A percentile compares a stretch with the other conserved stretches of the same genome.
These are phyloP conservation scores for Fomitopsis serialis DNA, from an alignment of 768 basidiomycete species.

Conservation along the genomic window DNA sequence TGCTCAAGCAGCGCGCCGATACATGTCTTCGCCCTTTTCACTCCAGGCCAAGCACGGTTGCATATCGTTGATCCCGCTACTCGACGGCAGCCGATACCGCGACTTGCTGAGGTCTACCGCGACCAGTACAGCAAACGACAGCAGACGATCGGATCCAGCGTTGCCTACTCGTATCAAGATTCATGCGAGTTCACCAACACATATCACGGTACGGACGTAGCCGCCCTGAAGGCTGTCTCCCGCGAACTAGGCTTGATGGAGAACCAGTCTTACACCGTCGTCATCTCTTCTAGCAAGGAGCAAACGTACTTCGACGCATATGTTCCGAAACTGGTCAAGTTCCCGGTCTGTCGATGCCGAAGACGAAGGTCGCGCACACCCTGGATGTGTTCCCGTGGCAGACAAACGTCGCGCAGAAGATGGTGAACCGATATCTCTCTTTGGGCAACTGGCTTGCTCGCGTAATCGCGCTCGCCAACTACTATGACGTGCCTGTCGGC, in stretches of 20 bases:
- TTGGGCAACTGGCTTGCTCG: slow-evolving; percentile 78
- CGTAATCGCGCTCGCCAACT: slow-evolving; percentile 73
- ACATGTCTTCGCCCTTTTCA: slow-evolving; percentile 86
- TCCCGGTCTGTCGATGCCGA: slow-evolving; percentile 89
- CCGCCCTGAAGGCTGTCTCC: slow-evolving; percentile 82
- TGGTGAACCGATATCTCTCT: slow-evolving; percentile 78
- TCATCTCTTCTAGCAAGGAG: slow-evolving; percentile 84
- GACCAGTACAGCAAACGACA: slow-evolving; percentile 54
- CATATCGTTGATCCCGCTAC: slow-evolving; percentile 89
- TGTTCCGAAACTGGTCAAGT: slow-evolving; percentile 67
- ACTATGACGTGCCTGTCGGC: slow-evolving; percentile 90
- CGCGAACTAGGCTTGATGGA: slow-evolving; percentile 78
- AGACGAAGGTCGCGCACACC: slow-evolving; percentile 65
- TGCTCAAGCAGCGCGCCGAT: slow-evolving; percentile 65
- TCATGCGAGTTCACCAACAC: slow-evolving; percentile 55
- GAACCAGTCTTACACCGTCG: slow-evolving; percentile 66
- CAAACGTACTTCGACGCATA: slow-evolving; percentile 74
- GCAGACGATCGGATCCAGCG: slow-evolving; percentile 32
- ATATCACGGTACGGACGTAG: slow-evolving; percentile 74
- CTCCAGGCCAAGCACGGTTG: slow-evolving; percentile 63
- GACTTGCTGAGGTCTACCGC: slow-evolving; percentile 68
- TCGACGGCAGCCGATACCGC: slow-evolving; percentile 76
- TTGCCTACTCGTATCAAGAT: slow-evolving; percentile 60
- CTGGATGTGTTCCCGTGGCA: slow-evolving; percentile 91
- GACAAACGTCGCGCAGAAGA: slow-evolving; percentile 69